These are phyloP conservation scores for Globisporangium alternatum DNA, from an alignment of 352 stramenopile species.

Conservation along the genomic window DNA sequence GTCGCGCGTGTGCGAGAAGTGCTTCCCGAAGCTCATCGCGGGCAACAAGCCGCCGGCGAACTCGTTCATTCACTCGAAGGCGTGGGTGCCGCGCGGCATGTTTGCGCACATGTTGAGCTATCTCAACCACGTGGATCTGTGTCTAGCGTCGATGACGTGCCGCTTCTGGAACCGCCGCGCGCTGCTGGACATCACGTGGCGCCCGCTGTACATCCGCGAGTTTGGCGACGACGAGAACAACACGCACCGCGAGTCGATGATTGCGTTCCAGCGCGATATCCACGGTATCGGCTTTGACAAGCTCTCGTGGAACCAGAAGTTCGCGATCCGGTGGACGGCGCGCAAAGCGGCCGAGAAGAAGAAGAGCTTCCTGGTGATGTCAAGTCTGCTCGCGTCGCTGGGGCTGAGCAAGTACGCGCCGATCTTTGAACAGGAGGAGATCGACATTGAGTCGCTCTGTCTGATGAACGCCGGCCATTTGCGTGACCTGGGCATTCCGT, in stretches of 20 bases:
- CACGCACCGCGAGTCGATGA: conserved; percentile 72
- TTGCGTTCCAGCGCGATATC: conserved; percentile 85
- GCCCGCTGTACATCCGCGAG: conserved; percentile 77
- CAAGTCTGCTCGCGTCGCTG: conserved; percentile 69
- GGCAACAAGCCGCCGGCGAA: conserved; percentile 73
- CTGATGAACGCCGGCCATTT: conserved; percentile 86
- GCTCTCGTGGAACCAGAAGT: conserved; percentile 85
- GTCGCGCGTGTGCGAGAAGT: conserved; percentile 80
- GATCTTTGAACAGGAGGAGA: conserved; percentile 86
- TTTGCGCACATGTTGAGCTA: conserved; percentile 88
- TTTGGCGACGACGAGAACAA: conserved; percentile 83
- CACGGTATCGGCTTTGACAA: conserved; percentile 85
- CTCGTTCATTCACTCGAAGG: conserved; percentile 85
- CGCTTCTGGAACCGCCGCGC: conserved; percentile 86
- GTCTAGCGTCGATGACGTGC: conserved; percentile 82
- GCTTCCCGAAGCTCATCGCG: conserved; percentile 81
- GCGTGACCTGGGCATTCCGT: conserved; percentile 79
- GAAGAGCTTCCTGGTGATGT: conserved; percentile 88
- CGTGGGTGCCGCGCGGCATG: conserved; percentile 79
- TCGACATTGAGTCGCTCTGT: conserved; percentile 84
- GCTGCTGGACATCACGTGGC: conserved; percentile 83
- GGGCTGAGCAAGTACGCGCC: conserved; percentile 82
- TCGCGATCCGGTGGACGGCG: conserved; percentile 75
- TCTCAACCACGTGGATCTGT: conserved; percentile 84
- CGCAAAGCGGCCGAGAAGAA: conserved; percentile 84